Conservation (phyloP, 1,139 yeast species). For the Suhomyces panamericanus region DNA sequence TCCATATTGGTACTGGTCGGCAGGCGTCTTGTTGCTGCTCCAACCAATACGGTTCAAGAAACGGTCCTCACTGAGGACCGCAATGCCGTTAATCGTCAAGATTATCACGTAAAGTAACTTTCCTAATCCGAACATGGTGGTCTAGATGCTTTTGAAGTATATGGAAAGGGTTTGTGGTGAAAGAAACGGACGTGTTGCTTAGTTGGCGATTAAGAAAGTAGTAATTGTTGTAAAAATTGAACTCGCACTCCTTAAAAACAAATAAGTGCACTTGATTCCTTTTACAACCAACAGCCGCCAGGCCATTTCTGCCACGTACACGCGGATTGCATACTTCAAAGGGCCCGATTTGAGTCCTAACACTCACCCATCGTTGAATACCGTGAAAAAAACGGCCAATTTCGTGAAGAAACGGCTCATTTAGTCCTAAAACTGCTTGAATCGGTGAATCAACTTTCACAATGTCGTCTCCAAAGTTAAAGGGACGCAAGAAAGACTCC, state of each 20-base stretch:
- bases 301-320: too few relatives aligned
- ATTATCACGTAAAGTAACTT: constrained; percentile 65
- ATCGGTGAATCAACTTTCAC: neutral
- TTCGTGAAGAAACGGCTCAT: too few relatives aligned
- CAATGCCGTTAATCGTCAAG: constrained; percentile 70
- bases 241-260: too few relatives aligned
- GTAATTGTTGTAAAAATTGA: too few relatives aligned
- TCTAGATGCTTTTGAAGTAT: neutral
- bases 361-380: too few relatives aligned
- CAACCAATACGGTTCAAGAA: constrained; percentile 67
- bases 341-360: too few relatives aligned
- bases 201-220: too few relatives aligned
- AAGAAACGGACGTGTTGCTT: neutral
- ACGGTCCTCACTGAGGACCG: constrained; percentile 80
- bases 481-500: constrained; percentile 60
- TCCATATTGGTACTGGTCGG: constrained; percentile 31
- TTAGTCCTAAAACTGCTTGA: neutral
- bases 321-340: too few relatives aligned
- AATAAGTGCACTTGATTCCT: too few relatives aligned
- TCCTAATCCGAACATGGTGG: constrained; percentile 68
- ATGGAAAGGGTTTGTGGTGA: neutral
- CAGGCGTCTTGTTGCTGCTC: constrained; percentile 28
- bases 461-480: constrained; percentile 11
- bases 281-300: too few relatives aligned
- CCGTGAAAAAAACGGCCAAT: too few relatives aligned